phyloP scores from a whole-genome alignment of 768 basidiomycete species.

The Royoungia palumana region DNA sequence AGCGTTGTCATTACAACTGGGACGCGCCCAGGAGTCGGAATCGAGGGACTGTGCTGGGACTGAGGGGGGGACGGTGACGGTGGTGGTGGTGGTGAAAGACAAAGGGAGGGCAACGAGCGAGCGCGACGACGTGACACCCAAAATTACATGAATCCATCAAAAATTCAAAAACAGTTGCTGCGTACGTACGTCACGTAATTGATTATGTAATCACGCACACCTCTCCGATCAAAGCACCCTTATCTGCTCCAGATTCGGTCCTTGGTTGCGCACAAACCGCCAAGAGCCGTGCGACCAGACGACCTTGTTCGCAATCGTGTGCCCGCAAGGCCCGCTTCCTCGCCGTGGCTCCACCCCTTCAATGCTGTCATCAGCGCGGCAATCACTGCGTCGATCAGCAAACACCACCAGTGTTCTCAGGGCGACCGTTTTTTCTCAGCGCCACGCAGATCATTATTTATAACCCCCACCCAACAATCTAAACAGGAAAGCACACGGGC shows the following conservation, averaged over 20 bases:
- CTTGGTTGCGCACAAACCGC: background rate
- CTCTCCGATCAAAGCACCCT: constrained; percentile 22
- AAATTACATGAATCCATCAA: constrained; percentile 32
- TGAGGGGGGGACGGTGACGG: constrained; percentile 24
- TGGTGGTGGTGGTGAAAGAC: constrained; percentile 30
- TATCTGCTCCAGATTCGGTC: constrained; percentile 10
- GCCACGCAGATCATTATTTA: background rate
- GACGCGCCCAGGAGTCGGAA: too few species aligned
- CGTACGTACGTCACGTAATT: constrained; percentile 30
- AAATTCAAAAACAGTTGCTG: constrained; percentile 33
- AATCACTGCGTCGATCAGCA: too few species aligned
- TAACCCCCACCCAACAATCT: too few species aligned
- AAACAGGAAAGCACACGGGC: too few species aligned
- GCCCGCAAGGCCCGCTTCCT: too few species aligned
- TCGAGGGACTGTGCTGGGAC: too few species aligned
- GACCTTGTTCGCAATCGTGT: too few species aligned
- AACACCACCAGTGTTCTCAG: too few species aligned
- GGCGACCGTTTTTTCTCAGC: background rate
- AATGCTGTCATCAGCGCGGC: too few species aligned
- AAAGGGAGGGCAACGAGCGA: constrained; percentile 25
- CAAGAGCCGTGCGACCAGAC: too few species aligned
- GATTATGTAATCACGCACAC: constrained; percentile 23
- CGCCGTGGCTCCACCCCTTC: too few species aligned
- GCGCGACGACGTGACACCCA: constrained; percentile 27
- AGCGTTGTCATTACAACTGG: constrained; percentile 19